Conservation (phyloP, 2,329 filamentous ascomycete genomes). For the Biscogniauxia mediterranea region DNA sequence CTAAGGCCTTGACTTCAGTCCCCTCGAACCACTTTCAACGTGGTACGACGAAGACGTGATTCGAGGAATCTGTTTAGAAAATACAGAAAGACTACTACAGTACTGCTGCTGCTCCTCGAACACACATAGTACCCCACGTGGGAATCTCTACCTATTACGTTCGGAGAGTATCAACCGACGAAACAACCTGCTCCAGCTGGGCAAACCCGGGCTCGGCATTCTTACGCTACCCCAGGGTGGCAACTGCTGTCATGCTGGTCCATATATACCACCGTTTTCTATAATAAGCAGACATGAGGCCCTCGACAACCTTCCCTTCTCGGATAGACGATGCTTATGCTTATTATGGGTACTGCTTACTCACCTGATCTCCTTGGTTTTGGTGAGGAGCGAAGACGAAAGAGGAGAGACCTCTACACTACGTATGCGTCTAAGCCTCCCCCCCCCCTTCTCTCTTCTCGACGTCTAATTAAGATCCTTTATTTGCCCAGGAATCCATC, state of each 20-base stretch:
- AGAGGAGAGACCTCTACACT: not conserved
- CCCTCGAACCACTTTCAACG: not conserved
- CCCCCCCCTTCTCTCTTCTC: not conserved
- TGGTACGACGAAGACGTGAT: not conserved
- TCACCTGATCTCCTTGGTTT: not conserved
- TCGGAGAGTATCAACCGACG: not conserved
- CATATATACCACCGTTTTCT: not conserved
- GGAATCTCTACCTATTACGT: not conserved
- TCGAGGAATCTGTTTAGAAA: not conserved
- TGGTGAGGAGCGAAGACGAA: not conserved
- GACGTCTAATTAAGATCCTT: not conserved
- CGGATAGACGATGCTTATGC: not conserved
- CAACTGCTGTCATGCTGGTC: not conserved
- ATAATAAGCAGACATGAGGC: not conserved
- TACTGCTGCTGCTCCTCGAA: too few species aligned
- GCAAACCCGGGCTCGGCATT: not conserved
- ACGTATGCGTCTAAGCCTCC: not conserved
- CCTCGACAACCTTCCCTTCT: not conserved
- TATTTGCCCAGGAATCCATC: not conserved
- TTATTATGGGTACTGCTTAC: constrained; percentile 1
- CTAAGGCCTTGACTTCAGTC: not conserved
- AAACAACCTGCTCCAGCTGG: not conserved
- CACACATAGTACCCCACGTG: not conserved
- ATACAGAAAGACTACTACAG: not conserved
- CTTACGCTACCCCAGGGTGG: not conserved